Evolutionary conservation across 225 moss, liverwort and hornwort species (phyloP).

Genomic region (Marchantia paleacea): DNA sequence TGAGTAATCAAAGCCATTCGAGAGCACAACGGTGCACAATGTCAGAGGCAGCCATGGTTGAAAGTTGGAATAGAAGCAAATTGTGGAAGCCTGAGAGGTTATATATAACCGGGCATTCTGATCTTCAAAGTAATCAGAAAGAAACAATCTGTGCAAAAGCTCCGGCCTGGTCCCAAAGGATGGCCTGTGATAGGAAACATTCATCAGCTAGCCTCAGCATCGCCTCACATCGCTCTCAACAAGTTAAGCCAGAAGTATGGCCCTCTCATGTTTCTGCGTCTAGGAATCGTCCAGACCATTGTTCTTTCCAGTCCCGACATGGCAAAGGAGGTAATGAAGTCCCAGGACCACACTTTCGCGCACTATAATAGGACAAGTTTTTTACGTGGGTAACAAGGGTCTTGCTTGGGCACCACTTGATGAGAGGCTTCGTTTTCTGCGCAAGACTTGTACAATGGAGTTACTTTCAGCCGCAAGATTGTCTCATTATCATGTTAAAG

Average conservation of each 20-base stretch:
- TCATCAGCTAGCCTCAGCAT: neutral
- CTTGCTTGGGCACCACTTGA: constrained; percentile 12
- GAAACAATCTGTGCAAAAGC: neutral
- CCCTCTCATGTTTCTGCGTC: constrained; percentile 20
- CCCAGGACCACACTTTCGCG: too few species aligned
- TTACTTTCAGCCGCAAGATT: neutral
- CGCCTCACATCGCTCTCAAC: constrained; percentile 10
- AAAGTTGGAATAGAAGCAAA: too few species aligned
- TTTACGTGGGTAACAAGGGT: constrained; percentile 1
- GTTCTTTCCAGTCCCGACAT: constrained; percentile 24
- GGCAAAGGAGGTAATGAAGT: constrained; percentile 10
- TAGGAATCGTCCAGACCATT: constrained; percentile 12
- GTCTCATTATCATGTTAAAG: neutral
- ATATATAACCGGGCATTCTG: too few species aligned
- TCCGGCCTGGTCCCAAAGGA: constrained; percentile 23
- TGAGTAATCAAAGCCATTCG: too few species aligned
- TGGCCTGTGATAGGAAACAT: constrained; percentile 35
- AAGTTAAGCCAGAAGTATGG: constrained; percentile 22
- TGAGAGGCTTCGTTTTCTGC: neutral
- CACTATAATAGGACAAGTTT: constrained; percentile 11
- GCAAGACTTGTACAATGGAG: neutral
- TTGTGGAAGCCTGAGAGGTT: too few species aligned
- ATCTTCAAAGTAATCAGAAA: too few species aligned
- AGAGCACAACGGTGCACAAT: too few species aligned
- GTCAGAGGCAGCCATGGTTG: too few species aligned